phyloP scores from a whole-genome alignment of 805 yeast genomes.

The Yarrowia sp. region DNA sequence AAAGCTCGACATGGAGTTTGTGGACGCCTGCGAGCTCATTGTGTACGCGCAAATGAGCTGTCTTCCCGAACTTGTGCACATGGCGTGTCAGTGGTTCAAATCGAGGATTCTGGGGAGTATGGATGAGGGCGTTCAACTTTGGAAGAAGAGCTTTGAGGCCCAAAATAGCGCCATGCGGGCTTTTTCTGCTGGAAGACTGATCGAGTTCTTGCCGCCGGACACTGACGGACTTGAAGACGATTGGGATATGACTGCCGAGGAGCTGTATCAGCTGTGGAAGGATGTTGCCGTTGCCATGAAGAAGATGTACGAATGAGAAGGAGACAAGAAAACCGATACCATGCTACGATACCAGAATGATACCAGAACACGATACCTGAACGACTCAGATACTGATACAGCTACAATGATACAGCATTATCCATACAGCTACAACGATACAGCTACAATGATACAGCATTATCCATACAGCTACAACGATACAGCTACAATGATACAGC shows the following conservation, averaged over 20 bases:
- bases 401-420: no score
- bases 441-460: no score
- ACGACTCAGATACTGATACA: no score
- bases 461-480: no score
- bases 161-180: not conserved
- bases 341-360: no score
- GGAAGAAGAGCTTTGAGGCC: not conserved
- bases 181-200: not conserved
- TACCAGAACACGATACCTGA: no score
- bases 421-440: no score
- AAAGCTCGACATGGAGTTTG: not conserved
- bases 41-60: not conserved
- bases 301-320: not conserved
- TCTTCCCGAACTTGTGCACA: not conserved
- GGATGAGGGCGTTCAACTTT: not conserved
- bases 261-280: not conserved
- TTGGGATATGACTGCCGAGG: not conserved
- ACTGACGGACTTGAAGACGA: not conserved
- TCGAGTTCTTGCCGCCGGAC: not conserved
- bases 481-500: no score
- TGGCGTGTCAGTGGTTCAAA: not conserved
- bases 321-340: not conserved
- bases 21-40: not conserved
- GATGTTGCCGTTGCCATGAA: not conserved
- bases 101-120: not conserved